Conservation (phyloP, 192 early-diverging fungal genomes). For the Podila epicladia region DNA sequence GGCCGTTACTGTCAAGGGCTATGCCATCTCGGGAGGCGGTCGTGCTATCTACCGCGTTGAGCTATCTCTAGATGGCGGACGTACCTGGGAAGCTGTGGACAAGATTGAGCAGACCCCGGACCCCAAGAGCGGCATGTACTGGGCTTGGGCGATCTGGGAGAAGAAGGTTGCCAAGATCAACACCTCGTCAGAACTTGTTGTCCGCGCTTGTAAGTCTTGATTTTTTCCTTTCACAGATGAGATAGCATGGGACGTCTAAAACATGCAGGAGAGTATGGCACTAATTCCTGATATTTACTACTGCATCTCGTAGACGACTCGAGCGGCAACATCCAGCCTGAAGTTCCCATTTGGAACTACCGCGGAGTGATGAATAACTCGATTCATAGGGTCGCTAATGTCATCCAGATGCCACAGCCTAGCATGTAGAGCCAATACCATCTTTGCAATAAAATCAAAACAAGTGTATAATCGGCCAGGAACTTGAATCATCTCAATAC, state of each 20-base stretch:
- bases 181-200: conserved; percentile 67
- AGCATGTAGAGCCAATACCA: conserved; percentile 9
- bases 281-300: too few species aligned
- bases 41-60: conserved; percentile 83
- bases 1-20: conserved; percentile 68
- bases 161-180: conserved; percentile 58
- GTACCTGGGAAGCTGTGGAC: conserved; percentile 80
- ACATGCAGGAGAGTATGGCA: too few species aligned
- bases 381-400: conserved; percentile 43
- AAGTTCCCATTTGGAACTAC: conserved; percentile 80
- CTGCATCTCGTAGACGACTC: conserved; percentile 65
- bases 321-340: conserved; percentile 90
- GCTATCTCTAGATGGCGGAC: conserved; percentile 82
- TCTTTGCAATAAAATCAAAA: background rate
- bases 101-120: conserved; percentile 57
- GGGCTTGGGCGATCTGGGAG: conserved; percentile 90
- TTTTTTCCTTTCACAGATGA: background rate
- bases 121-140: conserved; percentile 51
- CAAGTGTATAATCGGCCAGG: too few species aligned
- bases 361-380: conserved; percentile 87
- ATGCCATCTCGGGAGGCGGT: conserved; percentile 84
- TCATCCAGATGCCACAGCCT: conserved; percentile 17
- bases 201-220: conserved; percentile 73
- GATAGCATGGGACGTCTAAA: background rate
- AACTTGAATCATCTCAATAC: too few species aligned